Evolutionary conservation across 306 rosid genomes (phyloP).

Genomic region (Lathyrus aphaca): DNA sequence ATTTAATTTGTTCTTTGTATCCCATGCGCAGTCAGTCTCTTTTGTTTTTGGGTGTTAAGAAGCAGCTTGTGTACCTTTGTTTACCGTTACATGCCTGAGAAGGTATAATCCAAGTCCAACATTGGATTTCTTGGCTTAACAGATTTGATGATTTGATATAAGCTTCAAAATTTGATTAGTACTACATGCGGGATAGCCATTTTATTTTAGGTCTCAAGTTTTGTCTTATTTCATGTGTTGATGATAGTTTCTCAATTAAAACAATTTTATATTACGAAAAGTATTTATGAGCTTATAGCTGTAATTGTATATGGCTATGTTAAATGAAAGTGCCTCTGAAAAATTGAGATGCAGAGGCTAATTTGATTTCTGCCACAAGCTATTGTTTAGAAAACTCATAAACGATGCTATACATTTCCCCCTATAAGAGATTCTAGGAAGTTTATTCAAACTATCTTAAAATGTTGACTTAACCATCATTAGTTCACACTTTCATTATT

Average conservation of each 20-base stretch:
- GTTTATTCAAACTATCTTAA: too few relatives aligned
- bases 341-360: not conserved
- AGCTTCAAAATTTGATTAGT: constrained; percentile 14
- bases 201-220: constrained; percentile 8
- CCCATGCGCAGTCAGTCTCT: not conserved
- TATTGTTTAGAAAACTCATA: not conserved
- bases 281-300: constrained; percentile 9
- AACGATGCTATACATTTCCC: too few relatives aligned
- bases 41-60: not conserved
- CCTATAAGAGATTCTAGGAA: too few relatives aligned
- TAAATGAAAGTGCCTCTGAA: not conserved
- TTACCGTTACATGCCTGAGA: constrained; percentile 28
- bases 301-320: not conserved
- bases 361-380: not conserved
- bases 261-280: not conserved
- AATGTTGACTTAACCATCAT: too few relatives aligned
- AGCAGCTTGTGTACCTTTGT: not conserved
- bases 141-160: constrained; percentile 24
- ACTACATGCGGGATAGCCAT: not conserved
- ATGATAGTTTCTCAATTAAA: not conserved
- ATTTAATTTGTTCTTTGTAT: constrained; percentile 16
- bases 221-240: constrained; percentile 23
- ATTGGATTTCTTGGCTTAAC: constrained; percentile 6
- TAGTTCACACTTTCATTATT: constrained; percentile 10
- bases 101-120: constrained; percentile 26